Evolutionary conservation across 192 early-diverging fungal genomes (phyloP), one percentile per base, ranked within the genome.

Genomic region (Diversispora epigaea): DNA sequence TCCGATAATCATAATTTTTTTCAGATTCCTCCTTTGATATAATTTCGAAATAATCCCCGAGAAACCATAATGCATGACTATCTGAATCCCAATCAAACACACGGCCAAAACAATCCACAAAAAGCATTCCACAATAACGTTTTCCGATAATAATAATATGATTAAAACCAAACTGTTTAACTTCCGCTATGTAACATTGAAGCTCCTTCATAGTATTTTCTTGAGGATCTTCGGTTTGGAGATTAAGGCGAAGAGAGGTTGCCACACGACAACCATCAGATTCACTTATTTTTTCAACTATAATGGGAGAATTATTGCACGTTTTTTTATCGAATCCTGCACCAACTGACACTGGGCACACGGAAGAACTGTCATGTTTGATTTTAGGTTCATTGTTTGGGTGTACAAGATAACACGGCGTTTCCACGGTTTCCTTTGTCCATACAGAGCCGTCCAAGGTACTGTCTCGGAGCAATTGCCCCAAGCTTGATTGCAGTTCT

Each of bases 161-260:
- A 71, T 71, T 57, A 71, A 71, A 71, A 58, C 54, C 39, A 71
- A 45, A 71, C 41, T 58, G n/a, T 57, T 71, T 71, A 43, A 71
- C 41, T 41, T 71, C 54, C 55, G 8, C n/a, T 57, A 71, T 11
- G 55, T 71, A 58, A 55, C 70, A 71, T 25, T 19, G 70, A 57
- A 71, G 54, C 70, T 71, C 50, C 54, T 41, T 58, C 39, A 19
- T 68, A 68, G 67, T 68, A 68, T 47, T 50, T 68, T 68, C 45
- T 68, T 68, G 0, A 68, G 67, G 45, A 68, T 68, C 67, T 68
- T 68, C 67, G 3, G 67, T 68, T 68, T 68, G 67, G 49, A 68
- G 67, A 50, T 52, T 4, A 19, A 68, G 45, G 46, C 67, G 50
- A 68, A 68, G 67, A 50, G 67, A 68, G 50, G 22, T 47, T 19